Conservation (phyloP, 495 filamentous ascomycete genomes). For the Glarea lozoyensis region DNA sequence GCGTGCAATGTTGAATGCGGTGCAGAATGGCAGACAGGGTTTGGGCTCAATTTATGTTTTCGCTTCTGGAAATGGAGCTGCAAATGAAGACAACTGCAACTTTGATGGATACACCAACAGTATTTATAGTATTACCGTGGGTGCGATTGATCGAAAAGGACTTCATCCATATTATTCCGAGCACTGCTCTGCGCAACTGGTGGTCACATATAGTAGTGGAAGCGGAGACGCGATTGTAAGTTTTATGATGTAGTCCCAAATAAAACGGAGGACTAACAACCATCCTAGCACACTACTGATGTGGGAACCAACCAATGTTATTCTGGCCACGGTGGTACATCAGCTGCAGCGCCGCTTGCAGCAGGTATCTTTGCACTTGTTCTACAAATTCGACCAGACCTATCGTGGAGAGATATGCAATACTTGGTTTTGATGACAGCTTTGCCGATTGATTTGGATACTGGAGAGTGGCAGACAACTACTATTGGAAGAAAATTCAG, state of each 20-base stretch:
- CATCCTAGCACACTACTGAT: conserved; percentile 75
- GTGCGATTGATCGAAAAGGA: conserved; percentile 81
- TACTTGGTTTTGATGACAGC: conserved; percentile 81
- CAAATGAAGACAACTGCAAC: conserved; percentile 91
- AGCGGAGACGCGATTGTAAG: conserved; percentile 68
- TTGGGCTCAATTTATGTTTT: conserved; percentile 95
- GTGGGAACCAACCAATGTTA: conserved; percentile 78
- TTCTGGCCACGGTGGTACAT: conserved; percentile 81
- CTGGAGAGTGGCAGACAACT: conserved; percentile 72
- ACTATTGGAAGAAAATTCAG: conserved; percentile 77
- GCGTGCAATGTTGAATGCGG: conserved; percentile 81
- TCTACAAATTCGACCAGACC: conserved; percentile 72
- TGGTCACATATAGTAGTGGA: conserved; percentile 94
- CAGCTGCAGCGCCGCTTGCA: conserved; percentile 85
- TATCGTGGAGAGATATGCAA: conserved; percentile 93
- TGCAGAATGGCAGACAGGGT: conserved; percentile 77
- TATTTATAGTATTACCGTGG: conserved; percentile 96
- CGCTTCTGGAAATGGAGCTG: conserved; percentile 89
- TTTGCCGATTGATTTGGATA: conserved; percentile 66
- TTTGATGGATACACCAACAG: conserved; percentile 99
- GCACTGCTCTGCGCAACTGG: conserved; percentile 87
- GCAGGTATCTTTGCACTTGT: conserved; percentile 92
- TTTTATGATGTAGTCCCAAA: not conserved
- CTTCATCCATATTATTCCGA: conserved; percentile 89
- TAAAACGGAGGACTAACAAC: conserved; percentile 19